phyloP scores from a whole-genome alignment of 75 land plant species.

The Cunninghamia lanceolata region DNA sequence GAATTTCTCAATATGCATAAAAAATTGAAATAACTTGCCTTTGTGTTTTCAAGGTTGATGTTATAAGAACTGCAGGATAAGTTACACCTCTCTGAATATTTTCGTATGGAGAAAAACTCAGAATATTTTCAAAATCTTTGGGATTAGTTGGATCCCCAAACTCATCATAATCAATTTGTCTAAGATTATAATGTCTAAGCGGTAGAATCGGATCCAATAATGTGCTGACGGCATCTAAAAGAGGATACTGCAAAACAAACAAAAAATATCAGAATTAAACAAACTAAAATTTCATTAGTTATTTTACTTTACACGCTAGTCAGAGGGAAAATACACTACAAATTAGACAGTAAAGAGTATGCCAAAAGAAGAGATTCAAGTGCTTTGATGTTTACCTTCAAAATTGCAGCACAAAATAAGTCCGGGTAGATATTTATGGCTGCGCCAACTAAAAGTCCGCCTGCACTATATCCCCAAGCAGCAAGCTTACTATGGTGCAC shows the following conservation, averaged over 20 bases:
- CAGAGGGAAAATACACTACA: background rate
- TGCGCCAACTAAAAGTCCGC: slow-evolving; percentile 80
- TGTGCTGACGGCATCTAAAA: slow-evolving; percentile 79
- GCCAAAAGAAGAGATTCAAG: background rate
- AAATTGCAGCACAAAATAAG: slow-evolving; percentile 73
- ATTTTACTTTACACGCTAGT: background rate
- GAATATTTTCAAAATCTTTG: slow-evolving; percentile 67
- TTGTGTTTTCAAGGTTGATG: slow-evolving; percentile 60
- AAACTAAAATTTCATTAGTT: background rate
- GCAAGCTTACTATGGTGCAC: slow-evolving; percentile 72
- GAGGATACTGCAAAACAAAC: slow-evolving; percentile 72
- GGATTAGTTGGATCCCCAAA: slow-evolving; percentile 82
- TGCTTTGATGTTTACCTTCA: slow-evolving; percentile 50
- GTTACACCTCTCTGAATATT: slow-evolving; percentile 51
- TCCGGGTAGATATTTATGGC: slow-evolving; percentile 71
- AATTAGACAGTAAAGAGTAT: background rate
- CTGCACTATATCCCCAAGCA: slow-evolving; percentile 96
- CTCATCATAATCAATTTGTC: slow-evolving; percentile 80
- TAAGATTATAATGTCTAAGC: slow-evolving; percentile 28
- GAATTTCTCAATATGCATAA: background rate
- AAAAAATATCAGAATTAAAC: background rate
- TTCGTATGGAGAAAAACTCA: slow-evolving; percentile 89
- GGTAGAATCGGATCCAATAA: slow-evolving; percentile 70
- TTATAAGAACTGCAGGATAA: slow-evolving; percentile 79
- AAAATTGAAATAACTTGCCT: slow-evolving; percentile 37